Evolutionary conservation across 2,329 filamentous ascomycete genomes (phyloP), one percentile per base, ranked within the genome.

Genomic region (Fusarium sp.): DNA sequence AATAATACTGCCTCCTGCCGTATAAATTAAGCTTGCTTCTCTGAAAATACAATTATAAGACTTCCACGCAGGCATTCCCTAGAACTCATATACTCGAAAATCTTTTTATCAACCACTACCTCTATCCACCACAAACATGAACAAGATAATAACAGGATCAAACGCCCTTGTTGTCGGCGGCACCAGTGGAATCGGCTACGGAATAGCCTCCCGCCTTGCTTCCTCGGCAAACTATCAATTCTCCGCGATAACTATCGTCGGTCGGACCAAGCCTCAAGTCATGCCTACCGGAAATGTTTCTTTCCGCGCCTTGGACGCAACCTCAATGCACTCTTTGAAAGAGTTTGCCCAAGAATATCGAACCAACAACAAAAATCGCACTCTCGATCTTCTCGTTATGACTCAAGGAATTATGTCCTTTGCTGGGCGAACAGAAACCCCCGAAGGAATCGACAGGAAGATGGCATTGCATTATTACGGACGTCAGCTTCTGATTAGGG

Each of bases 401-500:
- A 79, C 77, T 0, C 80, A 81, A 45, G 80, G 80, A 31, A 77
- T 80, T 61, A 47, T 81, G 42, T 77, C 79, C 0, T 69, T 76
- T 13, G 74, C 72, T 6, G 79, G 80, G 1, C 66, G 80, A 17
- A 75, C 73, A 1, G 81, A 84, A 67, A 83, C 82, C 1, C 26
- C 77, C 1, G 83, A 85, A 67, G 82, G 80, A 1, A 78, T 84
- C 22, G 81, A 84, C 47, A 73, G 74, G 40, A 84, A 84, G 62
- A 80, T 84, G 75, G 78, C 78, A 0, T 71, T 84, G 15, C 81
- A 83, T 56, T 84, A 81, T 63, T 85, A 84, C 65, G 79, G 81
- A 6, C 79, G 78, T 11, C 82, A 84, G 63, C 78, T 82, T 0
- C 78, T 85, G 26, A 78, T 83, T 34, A 68, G 75, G n/a, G 79